These are phyloP conservation scores for Heritiera littoralis DNA, from an alignment of 345 rosid genomes.

Conservation along the genomic window DNA sequence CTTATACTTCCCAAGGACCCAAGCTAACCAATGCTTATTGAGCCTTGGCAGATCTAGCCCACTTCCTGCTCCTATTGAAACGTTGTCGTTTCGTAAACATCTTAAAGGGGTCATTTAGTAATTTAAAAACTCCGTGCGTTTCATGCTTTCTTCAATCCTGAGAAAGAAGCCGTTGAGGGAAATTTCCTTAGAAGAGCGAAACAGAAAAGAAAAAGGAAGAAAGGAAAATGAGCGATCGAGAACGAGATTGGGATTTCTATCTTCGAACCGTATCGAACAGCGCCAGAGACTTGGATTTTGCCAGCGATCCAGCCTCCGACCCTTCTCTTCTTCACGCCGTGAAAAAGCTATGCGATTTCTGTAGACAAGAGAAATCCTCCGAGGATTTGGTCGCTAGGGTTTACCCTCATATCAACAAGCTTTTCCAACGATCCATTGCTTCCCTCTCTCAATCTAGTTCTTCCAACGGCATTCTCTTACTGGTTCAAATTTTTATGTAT, in stretches of 20 bases:
- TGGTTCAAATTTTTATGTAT: slow-evolving; percentile 36
- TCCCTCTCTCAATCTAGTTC: slow-evolving; percentile 69
- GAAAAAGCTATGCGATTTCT: slow-evolving; percentile 67
- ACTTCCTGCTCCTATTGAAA: no score
- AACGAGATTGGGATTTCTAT: slow-evolving; percentile 71
- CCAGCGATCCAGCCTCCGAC: slow-evolving; percentile 82
- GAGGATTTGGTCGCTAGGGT: slow-evolving; percentile 89
- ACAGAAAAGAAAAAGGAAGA: no score
- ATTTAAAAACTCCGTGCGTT: background rate
- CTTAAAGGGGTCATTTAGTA: background rate
- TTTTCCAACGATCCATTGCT: slow-evolving; percentile 85
- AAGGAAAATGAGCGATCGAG: slow-evolving; percentile 49
- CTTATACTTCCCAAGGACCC: no score
- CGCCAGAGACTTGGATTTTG: slow-evolving; percentile 67
- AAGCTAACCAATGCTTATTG: no score
- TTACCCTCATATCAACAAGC: slow-evolving; percentile 75
- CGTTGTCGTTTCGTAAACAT: no score
- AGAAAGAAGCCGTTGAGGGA: background rate
- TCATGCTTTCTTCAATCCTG: background rate
- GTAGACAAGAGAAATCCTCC: slow-evolving; percentile 58
- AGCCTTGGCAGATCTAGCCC: no score
- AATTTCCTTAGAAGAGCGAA: background rate
- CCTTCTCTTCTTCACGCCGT: slow-evolving; percentile 78
- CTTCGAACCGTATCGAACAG: slow-evolving; percentile 67
- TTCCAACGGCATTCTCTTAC: slow-evolving; percentile 76